phyloP scores from a whole-genome alignment of 2,329 filamentous ascomycete genomes.

The Fusarium denticulatum region DNA sequence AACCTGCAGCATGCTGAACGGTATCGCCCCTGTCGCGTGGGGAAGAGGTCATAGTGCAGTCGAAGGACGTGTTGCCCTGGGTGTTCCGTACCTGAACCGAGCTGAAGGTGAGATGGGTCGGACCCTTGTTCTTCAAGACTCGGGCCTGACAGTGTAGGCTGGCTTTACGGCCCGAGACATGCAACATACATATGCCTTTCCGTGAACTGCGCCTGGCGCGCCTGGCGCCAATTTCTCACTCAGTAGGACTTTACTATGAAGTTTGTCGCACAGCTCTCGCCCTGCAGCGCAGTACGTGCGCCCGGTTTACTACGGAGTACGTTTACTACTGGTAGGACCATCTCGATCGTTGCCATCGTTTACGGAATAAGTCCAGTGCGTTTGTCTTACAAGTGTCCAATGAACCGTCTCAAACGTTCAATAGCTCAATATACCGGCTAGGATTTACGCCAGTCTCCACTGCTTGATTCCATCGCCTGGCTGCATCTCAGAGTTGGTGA shows the following conservation, averaged over 20 bases:
- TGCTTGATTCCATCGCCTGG: conserved; percentile 29
- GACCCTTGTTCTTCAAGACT: conserved; percentile 7
- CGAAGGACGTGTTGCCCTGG: neutral
- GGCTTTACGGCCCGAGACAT: conserved; percentile 9
- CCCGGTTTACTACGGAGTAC: neutral
- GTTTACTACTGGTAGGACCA: neutral
- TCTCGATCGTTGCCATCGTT: neutral
- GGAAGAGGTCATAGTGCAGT: conserved; percentile 14
- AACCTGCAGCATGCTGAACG: neutral
- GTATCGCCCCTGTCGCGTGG: conserved; percentile 10
- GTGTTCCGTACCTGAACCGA: neutral
- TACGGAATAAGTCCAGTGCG: conserved; percentile 11
- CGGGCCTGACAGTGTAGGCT: conserved; percentile 1
- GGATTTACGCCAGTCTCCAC: conserved; percentile 30
- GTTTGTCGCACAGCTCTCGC: neutral
- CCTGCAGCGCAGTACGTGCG: neutral
- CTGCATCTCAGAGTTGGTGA: conserved; percentile 14
- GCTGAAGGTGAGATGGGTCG: conserved; percentile 9
- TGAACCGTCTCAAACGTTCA: conserved; percentile 34
- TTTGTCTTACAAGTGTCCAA: conserved; percentile 24
- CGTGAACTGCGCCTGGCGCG: conserved; percentile 26
- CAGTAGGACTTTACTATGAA: neutral
- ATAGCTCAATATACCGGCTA: conserved; percentile 12
- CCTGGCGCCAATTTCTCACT: conserved; percentile 17
- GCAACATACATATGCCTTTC: neutral